phyloP scores from a whole-genome alignment of 1,284 basidiomycete genomes.

The Sporisorium scitamineum region DNA sequence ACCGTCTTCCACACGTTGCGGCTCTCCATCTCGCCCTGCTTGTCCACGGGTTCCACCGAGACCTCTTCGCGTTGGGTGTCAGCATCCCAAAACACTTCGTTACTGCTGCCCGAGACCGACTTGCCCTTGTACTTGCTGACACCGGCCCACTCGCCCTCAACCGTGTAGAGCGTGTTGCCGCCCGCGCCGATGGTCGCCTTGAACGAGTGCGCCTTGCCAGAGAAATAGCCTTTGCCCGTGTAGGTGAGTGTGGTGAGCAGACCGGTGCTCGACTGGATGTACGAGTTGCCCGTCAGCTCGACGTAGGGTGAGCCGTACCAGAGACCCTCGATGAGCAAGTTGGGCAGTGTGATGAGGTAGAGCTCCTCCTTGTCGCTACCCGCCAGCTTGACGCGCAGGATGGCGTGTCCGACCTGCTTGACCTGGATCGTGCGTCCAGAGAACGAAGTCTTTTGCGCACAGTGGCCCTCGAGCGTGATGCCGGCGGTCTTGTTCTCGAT shows the following conservation, averaged over 20 bases:
- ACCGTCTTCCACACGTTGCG: slow-evolving; percentile 87
- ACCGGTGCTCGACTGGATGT: slow-evolving; percentile 85
- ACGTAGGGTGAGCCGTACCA: slow-evolving; percentile 78
- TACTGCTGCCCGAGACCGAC: slow-evolving; percentile 54
- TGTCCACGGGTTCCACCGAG: slow-evolving; percentile 75
- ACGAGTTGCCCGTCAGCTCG: slow-evolving; percentile 85
- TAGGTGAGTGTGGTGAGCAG: slow-evolving; percentile 79
- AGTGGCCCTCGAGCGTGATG: slow-evolving; percentile 85
- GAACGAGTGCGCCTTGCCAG: slow-evolving; percentile 91
- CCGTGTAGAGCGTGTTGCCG: slow-evolving; percentile 73
- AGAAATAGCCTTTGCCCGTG: slow-evolving; percentile 93
- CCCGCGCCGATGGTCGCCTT: slow-evolving; percentile 79
- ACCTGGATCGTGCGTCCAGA: slow-evolving; percentile 82
- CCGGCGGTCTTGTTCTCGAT: slow-evolving; percentile 87
- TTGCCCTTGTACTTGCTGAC: slow-evolving; percentile 72
- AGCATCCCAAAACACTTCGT: slow-evolving; percentile 72
- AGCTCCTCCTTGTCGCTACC: slow-evolving; percentile 73
- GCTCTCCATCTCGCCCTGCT: slow-evolving; percentile 86
- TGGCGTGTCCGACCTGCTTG: slow-evolving; percentile 94
- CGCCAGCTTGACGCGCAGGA: slow-evolving; percentile 79
- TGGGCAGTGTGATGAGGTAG: slow-evolving; percentile 89
- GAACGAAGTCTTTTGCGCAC: slow-evolving; percentile 90
- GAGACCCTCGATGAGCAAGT: slow-evolving; percentile 69
- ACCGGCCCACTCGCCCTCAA: slow-evolving; percentile 91
- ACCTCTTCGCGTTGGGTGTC: slow-evolving; percentile 78